A percentile compares a stretch with the other conserved stretches of the same genome.
phyloP scores from a whole-genome alignment of 176 grass and related monocot species.

The Carex myosuroides region DNA sequence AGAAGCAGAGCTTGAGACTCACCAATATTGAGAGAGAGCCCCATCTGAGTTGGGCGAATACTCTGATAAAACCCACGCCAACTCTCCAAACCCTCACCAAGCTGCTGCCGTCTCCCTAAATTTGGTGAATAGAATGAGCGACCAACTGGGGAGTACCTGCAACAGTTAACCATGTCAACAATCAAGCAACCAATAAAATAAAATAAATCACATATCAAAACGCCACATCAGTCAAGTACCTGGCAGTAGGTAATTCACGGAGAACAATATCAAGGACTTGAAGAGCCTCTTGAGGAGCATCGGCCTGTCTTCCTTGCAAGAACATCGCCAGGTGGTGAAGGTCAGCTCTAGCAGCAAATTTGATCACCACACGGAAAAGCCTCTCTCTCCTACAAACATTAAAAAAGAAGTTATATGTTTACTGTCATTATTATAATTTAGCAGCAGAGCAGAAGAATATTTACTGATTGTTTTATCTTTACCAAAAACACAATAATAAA shows the following conservation, averaged over 20 bases:
- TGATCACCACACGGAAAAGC: constrained; percentile 70
- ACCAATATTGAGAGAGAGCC: constrained; percentile 92
- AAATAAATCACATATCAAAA: neutral
- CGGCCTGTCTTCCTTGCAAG: constrained; percentile 75
- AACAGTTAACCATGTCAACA: neutral
- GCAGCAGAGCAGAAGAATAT: neutral
- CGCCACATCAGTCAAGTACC: constrained; percentile 34
- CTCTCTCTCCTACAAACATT: constrained; percentile 59
- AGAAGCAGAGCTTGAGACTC: constrained; percentile 16
- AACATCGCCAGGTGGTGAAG: constrained; percentile 89
- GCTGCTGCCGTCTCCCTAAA: constrained; percentile 71
- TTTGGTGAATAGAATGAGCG: constrained; percentile 88
- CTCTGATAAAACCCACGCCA: constrained; percentile 96
- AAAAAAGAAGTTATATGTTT: neutral
- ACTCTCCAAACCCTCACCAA: constrained; percentile 89
- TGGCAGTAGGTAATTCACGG: constrained; percentile 75
- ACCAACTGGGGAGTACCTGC: constrained; percentile 75
- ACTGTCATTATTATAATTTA: neutral
- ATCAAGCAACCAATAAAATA: neutral
- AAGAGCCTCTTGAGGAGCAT: constrained; percentile 95
- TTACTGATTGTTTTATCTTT: no score
- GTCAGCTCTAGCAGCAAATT: constrained; percentile 90
- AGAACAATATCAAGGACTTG: constrained; percentile 93
- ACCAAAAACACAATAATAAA: no score
- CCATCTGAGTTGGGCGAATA: constrained; percentile 91